Base-by-base conservation (phyloP, 805 yeast genomes). In the Candida maesae region DNA sequence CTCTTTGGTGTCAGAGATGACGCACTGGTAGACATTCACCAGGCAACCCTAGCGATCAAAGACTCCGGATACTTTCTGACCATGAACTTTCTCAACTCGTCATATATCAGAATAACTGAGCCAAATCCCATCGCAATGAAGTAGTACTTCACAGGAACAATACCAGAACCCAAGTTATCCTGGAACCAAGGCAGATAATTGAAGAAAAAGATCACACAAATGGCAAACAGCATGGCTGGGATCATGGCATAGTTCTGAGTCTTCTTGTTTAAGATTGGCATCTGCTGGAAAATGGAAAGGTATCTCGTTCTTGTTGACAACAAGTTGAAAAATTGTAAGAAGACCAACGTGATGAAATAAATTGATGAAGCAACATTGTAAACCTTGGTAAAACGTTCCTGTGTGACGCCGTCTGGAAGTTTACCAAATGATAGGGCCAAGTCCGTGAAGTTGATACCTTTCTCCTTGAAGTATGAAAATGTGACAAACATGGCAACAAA, bases 111-210 rank as follows among this genome's bases (percentile, higher is more conserved):
- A 8, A 72, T 62, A n/a, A 64, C 53, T 3, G 54, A 25, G 14
- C 76, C 77, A 49, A 73, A 66, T 0, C 71, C 74, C 34, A 71
- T 28, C 2, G 78, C 70, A 33, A 71, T 64, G 46, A 73, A 67
- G 50, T 64, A 73, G 51, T 65, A 67, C 46, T 70, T 68, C n/a
- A 64, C 71, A 7, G 74, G 75, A 19, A 71, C 68, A 17, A 53
- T 52, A 2, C 60, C 57, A 2, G 74, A 59, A 5, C 60, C 66
- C 45, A 72, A 51, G 14, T 60, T 54, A 1, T 41, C 45, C 38
- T 67, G 67, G 39, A 70, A 55, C 37, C 65, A 64, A 5, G 73
- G 72, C 30, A 65, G 59, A 46, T 71, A 68, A 46, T 68, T 68
- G 51, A 71, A 61, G 48, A 71, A 52, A 47, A 71, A 65, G 1